A percentile compares a stretch with the other conserved stretches of the same genome.
These are phyloP conservation scores for Claviceps monticola DNA, from an alignment of 2,329 filamentous ascomycete species.

Conservation along the genomic window DNA sequence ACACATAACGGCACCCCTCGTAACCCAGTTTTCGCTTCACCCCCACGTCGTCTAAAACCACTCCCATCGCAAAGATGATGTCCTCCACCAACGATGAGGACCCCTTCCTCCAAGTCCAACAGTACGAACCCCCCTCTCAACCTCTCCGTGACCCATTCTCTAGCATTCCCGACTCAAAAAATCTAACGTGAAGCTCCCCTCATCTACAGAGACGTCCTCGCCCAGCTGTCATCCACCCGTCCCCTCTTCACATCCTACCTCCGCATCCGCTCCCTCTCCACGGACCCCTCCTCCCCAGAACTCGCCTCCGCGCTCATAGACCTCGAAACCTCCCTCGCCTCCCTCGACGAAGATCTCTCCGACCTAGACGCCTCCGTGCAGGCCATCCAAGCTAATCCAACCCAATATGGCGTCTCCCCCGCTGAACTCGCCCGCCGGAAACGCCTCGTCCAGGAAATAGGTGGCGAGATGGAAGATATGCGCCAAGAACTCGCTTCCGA, in stretches of 20 bases:
- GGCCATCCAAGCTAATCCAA: conserved; percentile 76
- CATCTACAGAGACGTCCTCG: conserved; percentile 57
- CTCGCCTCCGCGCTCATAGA: conserved; percentile 65
- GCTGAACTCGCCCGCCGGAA: conserved; percentile 71
- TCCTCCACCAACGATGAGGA: conserved; percentile 54
- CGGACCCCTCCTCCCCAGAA: conserved; percentile 61
- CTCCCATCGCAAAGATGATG: conserved; percentile 38
- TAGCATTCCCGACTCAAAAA: no score
- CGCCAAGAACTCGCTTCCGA: conserved; percentile 50
- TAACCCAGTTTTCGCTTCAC: not conserved
- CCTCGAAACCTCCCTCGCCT: conserved; percentile 48
- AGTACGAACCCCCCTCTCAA: conserved; percentile 30
- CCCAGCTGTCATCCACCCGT: conserved; percentile 65
- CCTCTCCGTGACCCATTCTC: not conserved
- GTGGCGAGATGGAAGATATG: conserved; percentile 81
- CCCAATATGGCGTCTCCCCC: conserved; percentile 71
- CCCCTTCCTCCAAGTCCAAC: conserved; percentile 59
- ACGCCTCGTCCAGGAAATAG: conserved; percentile 77
- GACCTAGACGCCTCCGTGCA: conserved; percentile 80
- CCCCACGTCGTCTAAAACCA: not conserved
- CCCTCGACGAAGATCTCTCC: conserved; percentile 68
- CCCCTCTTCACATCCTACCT: conserved; percentile 89
- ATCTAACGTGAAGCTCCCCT: not conserved
- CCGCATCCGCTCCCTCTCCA: conserved; percentile 79
- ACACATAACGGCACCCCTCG: not conserved